Evolutionary conservation across 768 basidiomycete genomes (phyloP).

Genomic region (Gyrodon lividus): DNA sequence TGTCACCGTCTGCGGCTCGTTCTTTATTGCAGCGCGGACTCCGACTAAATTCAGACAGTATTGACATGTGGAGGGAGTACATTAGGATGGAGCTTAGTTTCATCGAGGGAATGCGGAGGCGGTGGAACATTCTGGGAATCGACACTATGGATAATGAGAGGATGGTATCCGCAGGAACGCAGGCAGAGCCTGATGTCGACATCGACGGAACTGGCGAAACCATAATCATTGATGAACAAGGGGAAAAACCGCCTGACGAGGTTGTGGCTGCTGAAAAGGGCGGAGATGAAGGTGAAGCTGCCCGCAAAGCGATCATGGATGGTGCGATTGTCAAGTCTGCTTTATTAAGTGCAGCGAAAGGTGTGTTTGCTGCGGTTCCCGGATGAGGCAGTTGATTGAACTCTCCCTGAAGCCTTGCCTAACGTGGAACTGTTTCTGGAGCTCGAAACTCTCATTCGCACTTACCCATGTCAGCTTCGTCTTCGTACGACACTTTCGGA

Average conservation of each 20-base stretch:
- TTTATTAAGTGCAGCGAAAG: slow-evolving; percentile 72
- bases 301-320: slow-evolving; percentile 66
- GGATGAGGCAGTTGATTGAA: slow-evolving; percentile 9
- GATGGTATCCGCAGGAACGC: slow-evolving; percentile 16
- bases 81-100: slow-evolving; percentile 88
- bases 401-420: slow-evolving; percentile 36
- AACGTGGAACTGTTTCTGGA: slow-evolving; percentile 41
- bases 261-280: slow-evolving; percentile 35
- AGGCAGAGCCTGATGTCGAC: slow-evolving; percentile 26
- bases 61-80: slow-evolving; percentile 86
- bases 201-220: slow-evolving; percentile 11
- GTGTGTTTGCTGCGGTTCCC: slow-evolving; percentile 38
- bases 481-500: slow-evolving; percentile 42
- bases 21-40: slow-evolving; percentile 83
- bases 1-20: slow-evolving; percentile 77
- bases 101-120: slow-evolving; percentile 71
- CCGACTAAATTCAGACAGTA: slow-evolving; percentile 68
- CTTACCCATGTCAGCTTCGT: slow-evolving; percentile 40
- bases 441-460: slow-evolving; percentile 41
- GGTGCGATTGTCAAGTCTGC: slow-evolving; percentile 80
- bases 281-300: slow-evolving; percentile 50
- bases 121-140: slow-evolving; percentile 83
- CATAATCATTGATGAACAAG: slow-evolving; percentile 21
- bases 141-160: slow-evolving; percentile 12
- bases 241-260: slow-evolving; percentile 24